A percentile compares a stretch with the other conserved stretches of the same genome.
Conservation (phyloP, 2,329 filamentous ascomycete species). For the Talaromyces sp. region DNA sequence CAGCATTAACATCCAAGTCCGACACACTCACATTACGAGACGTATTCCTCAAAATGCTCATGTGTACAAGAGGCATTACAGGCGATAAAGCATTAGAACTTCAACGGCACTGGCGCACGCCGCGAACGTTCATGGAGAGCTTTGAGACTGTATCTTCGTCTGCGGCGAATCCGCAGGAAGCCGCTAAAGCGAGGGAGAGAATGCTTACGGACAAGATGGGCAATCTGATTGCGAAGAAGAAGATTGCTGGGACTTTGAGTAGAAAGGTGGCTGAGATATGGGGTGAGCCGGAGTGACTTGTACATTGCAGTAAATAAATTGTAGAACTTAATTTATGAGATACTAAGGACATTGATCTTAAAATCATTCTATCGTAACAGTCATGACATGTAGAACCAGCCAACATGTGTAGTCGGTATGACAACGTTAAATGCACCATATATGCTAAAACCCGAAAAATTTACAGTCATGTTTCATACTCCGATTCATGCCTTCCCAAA, state of each 20-base stretch:
- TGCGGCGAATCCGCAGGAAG: slow-evolving; percentile 31
- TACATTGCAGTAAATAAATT: background rate
- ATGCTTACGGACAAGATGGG: slow-evolving; percentile 58
- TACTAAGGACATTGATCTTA: background rate
- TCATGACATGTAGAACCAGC: background rate
- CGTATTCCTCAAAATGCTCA: slow-evolving; percentile 77
- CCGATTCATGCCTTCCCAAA: background rate
- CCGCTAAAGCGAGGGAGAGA: slow-evolving; percentile 56
- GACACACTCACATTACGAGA: slow-evolving; percentile 70
- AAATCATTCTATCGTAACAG: background rate
- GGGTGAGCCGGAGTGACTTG: slow-evolving; percentile 41
- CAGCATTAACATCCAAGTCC: slow-evolving; percentile 69
- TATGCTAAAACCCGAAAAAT: background rate
- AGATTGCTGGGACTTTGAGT: slow-evolving; percentile 62
- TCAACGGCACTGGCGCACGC: slow-evolving; percentile 73
- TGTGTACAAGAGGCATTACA: slow-evolving; percentile 72
- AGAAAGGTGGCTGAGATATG: slow-evolving; percentile 69
- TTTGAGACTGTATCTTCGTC: slow-evolving; percentile 51
- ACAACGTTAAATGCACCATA: background rate
- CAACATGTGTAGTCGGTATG: background rate
- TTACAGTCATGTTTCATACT: background rate
- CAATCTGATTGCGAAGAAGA: slow-evolving; percentile 63
- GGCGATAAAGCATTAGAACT: slow-evolving; percentile 77
- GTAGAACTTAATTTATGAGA: background rate
- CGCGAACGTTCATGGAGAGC: slow-evolving; percentile 65